These are phyloP conservation scores for Globisporangium orthogonon DNA, from an alignment of 352 stramenopile species.

Conservation along the genomic window DNA sequence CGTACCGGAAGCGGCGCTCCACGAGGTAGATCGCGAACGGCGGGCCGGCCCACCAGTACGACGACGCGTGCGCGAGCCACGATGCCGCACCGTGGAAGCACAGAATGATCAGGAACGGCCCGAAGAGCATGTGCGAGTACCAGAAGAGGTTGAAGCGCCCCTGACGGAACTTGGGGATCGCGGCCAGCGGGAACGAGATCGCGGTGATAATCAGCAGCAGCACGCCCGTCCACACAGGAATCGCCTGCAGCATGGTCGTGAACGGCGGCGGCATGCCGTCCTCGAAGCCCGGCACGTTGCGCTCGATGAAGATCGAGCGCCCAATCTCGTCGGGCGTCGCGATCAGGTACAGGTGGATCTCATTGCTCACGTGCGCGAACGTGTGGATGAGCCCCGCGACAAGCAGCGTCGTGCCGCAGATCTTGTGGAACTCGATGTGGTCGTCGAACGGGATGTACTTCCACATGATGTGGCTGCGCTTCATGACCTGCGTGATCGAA, in stretches of 20 bases:
- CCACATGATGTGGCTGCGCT: slow-evolving; percentile 44
- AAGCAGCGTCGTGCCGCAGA: slow-evolving; percentile 63
- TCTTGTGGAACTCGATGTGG: slow-evolving; percentile 69
- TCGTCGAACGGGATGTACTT: slow-evolving; percentile 53
- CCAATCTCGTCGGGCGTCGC: slow-evolving; percentile 55
- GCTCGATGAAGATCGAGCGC: slow-evolving; percentile 40
- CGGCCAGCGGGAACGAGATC: slow-evolving; percentile 40
- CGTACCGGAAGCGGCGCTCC: slow-evolving; percentile 55
- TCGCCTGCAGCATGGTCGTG: slow-evolving; percentile 50
- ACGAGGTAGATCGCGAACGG: slow-evolving; percentile 51
- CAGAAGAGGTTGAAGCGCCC: slow-evolving; percentile 69
- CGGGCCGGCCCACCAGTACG: slow-evolving; percentile 48
- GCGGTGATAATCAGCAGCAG: slow-evolving; percentile 48
- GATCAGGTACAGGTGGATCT: slow-evolving; percentile 62
- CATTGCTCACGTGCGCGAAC: slow-evolving; percentile 49
- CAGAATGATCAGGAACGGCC: slow-evolving; percentile 60
- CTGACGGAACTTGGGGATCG: slow-evolving; percentile 37
- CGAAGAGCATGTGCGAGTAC: slow-evolving; percentile 57
- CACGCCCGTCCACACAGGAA: slow-evolving; percentile 68
- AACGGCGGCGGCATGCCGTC: slow-evolving; percentile 55
- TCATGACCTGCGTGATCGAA: slow-evolving; percentile 59
- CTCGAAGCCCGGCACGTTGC: slow-evolving; percentile 33
- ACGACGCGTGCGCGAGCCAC: slow-evolving; percentile 51
- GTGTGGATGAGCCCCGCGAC: slow-evolving; percentile 49
- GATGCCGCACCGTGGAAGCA: slow-evolving; percentile 46